Percentiles rank a stretch among this genome's conserved stretches.
Evolutionary conservation across 805 yeast species (phyloP).

Genomic region (Yamadazyma phyllophila): DNA sequence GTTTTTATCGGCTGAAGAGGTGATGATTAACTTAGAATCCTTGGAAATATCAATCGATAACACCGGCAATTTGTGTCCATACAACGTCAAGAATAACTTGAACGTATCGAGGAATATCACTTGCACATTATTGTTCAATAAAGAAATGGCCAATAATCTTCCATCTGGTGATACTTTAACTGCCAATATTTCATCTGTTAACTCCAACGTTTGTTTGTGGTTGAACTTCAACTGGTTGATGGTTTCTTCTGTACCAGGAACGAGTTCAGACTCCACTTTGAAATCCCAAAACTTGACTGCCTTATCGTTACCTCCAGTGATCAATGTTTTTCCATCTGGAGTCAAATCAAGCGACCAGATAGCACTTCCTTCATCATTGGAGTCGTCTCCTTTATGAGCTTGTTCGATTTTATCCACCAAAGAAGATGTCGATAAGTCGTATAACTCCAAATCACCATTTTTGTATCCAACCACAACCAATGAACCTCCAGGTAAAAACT

Average conservation of each 20-base stretch:
- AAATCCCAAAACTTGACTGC: constrained; percentile 87
- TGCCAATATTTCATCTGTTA: constrained; percentile 79
- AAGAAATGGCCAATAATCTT: constrained; percentile 74
- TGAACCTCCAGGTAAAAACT: constrained; percentile 89
- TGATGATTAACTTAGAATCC: constrained; percentile 83
- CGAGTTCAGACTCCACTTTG: constrained; percentile 59
- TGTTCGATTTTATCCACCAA: constrained; percentile 61
- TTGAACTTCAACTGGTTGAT: constrained; percentile 56
- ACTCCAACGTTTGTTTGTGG: constrained; percentile 79
- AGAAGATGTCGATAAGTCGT: constrained; percentile 82
- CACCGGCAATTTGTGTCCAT: constrained; percentile 96
- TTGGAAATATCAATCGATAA: constrained; percentile 85
- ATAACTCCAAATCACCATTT: constrained; percentile 77
- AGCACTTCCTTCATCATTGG: constrained; percentile 47
- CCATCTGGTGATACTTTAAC: constrained; percentile 80
- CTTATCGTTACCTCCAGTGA: constrained; percentile 95
- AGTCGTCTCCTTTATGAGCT: constrained; percentile 54
- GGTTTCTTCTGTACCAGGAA: constrained; percentile 63
- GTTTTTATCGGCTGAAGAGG: constrained; percentile 96
- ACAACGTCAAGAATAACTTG: constrained; percentile 83
- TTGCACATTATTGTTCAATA: constrained; percentile 93
- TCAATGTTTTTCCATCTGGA: constrained; percentile 77
- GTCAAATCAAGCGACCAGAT: constrained; percentile 90
- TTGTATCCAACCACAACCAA: constrained; percentile 86
- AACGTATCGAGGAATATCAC: constrained; percentile 84